Evolutionary conservation across 768 basidiomycete species (phyloP).

Genomic region (Amanita muscaria): DNA sequence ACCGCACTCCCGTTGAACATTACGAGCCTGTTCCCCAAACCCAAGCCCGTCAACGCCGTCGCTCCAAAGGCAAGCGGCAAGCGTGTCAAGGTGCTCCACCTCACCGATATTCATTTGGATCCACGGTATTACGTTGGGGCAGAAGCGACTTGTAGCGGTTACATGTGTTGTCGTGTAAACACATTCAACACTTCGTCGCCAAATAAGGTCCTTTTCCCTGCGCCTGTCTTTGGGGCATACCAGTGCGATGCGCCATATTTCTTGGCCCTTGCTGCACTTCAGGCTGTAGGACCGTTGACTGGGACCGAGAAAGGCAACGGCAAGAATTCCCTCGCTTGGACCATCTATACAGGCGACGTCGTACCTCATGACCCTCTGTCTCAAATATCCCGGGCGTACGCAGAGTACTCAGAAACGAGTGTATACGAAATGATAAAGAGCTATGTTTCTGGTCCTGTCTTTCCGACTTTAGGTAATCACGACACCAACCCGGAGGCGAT

Average conservation of each 20-base stretch:
- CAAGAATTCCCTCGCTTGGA: slow-evolving; percentile 53
- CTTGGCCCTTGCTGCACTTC: slow-evolving; percentile 47
- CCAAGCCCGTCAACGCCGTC: slow-evolving; percentile 66
- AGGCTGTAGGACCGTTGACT: slow-evolving; percentile 60
- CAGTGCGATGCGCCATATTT: slow-evolving; percentile 53
- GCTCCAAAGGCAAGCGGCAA: slow-evolving; percentile 51
- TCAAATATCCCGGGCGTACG: slow-evolving; percentile 47
- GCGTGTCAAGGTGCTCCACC: slow-evolving; percentile 61
- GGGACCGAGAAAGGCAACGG: slow-evolving; percentile 31
- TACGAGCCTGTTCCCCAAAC: slow-evolving; percentile 65
- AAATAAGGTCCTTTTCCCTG: slow-evolving; percentile 41
- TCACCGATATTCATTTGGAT: slow-evolving; percentile 75
- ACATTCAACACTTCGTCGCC: slow-evolving; percentile 42
- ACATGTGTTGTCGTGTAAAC: slow-evolving; percentile 53
- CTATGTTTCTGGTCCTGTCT: slow-evolving; percentile 58
- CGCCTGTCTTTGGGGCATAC: slow-evolving; percentile 63
- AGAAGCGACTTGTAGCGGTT: slow-evolving; percentile 54
- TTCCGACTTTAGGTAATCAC: slow-evolving; percentile 70
- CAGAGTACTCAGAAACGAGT: not conserved
- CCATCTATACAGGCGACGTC: slow-evolving; percentile 66
- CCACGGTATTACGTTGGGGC: slow-evolving; percentile 61
- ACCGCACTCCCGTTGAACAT: slow-evolving; percentile 52
- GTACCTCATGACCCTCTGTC: slow-evolving; percentile 64
- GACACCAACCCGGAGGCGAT: slow-evolving; percentile 65
- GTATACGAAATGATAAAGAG: slow-evolving; percentile 57